Percentiles rank a stretch among this genome's conserved stretches.
These are phyloP conservation scores for Teratosphaeria pseudoeucalypti DNA, from an alignment of 2,329 filamentous ascomycete genomes.

Conservation along the genomic window DNA sequence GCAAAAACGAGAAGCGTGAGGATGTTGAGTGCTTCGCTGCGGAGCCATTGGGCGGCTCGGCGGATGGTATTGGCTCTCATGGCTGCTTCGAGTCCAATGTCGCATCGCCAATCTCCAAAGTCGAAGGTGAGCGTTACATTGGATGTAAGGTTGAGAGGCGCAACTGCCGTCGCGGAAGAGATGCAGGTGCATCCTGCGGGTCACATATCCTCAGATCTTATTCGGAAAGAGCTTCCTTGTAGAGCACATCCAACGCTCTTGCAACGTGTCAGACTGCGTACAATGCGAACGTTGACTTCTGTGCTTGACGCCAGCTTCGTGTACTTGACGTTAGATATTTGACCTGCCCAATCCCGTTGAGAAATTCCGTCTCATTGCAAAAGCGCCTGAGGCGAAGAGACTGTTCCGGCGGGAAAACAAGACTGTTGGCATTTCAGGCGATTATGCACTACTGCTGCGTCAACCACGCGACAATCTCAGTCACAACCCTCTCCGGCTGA, in stretches of 20 bases:
- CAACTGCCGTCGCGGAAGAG: neutral
- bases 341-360: no score
- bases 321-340: no score
- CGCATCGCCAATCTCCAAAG: neutral
- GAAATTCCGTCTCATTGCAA: no score
- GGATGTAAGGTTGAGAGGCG: no score
- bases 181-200: neutral
- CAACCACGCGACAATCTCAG: slow-evolving; percentile 30
- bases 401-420: no score
- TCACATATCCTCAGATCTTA: neutral
- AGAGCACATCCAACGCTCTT: neutral
- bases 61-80: neutral
- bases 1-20: neutral
- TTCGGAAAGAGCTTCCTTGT: neutral
- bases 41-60: neutral
- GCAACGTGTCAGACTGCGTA: neutral
- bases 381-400: no score
- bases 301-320: no score
- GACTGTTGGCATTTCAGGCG: neutral
- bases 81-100: neutral
- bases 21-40: neutral
- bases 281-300: no score
- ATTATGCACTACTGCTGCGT: neutral
- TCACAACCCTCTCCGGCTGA: slow-evolving; percentile 29
- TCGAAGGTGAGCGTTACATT: neutral